Base-by-base conservation (phyloP, 129 eudicot species). In the Sambucus nigra region DNA sequence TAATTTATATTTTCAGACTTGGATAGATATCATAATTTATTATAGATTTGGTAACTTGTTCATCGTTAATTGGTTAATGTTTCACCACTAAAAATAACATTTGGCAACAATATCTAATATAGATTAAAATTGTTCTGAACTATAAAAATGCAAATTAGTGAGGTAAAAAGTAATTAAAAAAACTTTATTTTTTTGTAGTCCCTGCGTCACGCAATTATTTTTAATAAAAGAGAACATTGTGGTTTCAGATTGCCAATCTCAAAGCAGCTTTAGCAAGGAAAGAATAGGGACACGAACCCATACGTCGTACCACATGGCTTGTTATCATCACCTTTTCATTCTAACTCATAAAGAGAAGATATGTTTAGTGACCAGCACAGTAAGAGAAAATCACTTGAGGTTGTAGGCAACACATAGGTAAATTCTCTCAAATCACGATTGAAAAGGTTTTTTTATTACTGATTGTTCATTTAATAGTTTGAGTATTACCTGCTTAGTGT, bases 231-330 rank as follows among this genome's bases (percentile, higher is more conserved):
- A 35, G 1, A 35, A 12, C 1, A n/a, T 31, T 65, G 42, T 31
- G 47, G 31, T 67, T 12, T 59, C 74, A 92, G 99, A 69, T 92
- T 79, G 94, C 87, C 22, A 82, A 70, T 73, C 99, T 92, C 25
- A 92, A 80, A 69, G 87, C 92, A 23, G 94, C 91, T 52, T 74
- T 92, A 47, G 87, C 91, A 73, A 82, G 76, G 73, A 86, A 80
- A 63, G 94, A 80, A 60, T 81, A 76, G 45, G 77, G 79, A 51
- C 69, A 73, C 21, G 76, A 64, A 25, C 25, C 75, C 32, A 32
- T 54, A n/a, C 83, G 66, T 40, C 68, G 57, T 9, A 78, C 95
- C 94, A 61, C 72, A 78, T 61, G 67, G 75, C 80, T 64, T 65
- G 46, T 59, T 81, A n/a, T n/a, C n/a, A 32, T 72, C 91, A 20